A percentile compares a stretch with the other conserved stretches of the same genome.
Evolutionary conservation across 768 basidiomycete species (phyloP).

Genomic region (Hygrophoropsis aurantiaca): DNA sequence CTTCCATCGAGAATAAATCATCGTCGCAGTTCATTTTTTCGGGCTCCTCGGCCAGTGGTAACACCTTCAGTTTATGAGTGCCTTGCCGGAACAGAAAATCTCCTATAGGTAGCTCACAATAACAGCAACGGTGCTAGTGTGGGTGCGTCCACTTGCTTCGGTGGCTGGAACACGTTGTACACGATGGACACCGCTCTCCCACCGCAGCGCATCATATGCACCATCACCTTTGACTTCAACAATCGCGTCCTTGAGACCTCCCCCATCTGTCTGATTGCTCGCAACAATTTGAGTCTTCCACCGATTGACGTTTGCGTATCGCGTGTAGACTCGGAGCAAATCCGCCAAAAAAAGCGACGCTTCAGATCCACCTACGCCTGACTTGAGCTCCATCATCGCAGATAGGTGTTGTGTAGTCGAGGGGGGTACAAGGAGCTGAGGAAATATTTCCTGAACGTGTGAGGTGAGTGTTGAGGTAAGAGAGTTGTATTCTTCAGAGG

Average conservation of each 20-base stretch:
- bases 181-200: constrained; percentile 95
- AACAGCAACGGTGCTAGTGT: constrained; percentile 88
- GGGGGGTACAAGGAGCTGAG: constrained; percentile 69
- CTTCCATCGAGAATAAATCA: constrained; percentile 79
- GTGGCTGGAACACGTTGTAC: constrained; percentile 94
- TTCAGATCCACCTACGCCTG: constrained; percentile 92
- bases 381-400: constrained; percentile 86
- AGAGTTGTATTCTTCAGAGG: constrained; percentile 58
- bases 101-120: constrained; percentile 52
- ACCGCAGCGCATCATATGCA: constrained; percentile 75
- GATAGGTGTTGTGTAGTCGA: constrained; percentile 66
- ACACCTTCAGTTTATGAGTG: constrained; percentile 54
- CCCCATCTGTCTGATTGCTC: constrained; percentile 55
- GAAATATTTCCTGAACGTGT: constrained; percentile 48
- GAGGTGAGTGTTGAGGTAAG: constrained; percentile 36
- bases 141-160: constrained; percentile 82
- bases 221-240: constrained; percentile 77
- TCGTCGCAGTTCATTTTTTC: constrained; percentile 47
- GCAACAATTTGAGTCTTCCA: constrained; percentile 67
- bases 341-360: constrained; percentile 79
- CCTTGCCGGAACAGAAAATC: neutral
- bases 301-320: constrained; percentile 49
- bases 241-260: constrained; percentile 77
- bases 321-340: constrained; percentile 78
- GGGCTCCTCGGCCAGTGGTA: constrained; percentile 74